phyloP scores from a whole-genome alignment of 345 rosid genomes.

The Schrenkiella parvula region DNA sequence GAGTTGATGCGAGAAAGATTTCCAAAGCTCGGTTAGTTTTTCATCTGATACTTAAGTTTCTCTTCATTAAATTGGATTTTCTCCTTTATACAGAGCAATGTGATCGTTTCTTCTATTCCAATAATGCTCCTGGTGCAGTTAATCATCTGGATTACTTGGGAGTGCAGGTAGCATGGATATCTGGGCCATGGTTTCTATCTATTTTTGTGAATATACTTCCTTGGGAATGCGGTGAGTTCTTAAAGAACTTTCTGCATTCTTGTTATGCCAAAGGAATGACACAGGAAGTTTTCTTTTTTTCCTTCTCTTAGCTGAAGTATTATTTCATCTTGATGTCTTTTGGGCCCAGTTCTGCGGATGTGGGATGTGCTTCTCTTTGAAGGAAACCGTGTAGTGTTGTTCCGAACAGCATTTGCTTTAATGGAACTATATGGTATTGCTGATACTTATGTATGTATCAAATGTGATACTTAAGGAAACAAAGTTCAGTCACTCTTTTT shows the following conservation, averaged over 20 bases:
- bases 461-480: not conserved
- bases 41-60: constrained; percentile 14
- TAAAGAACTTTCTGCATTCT: not conserved
- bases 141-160: constrained; percentile 99
- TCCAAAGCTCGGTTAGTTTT: constrained; percentile 87
- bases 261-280: not conserved
- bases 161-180: constrained; percentile 98
- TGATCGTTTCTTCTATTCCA: constrained; percentile 44
- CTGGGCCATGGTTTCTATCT: constrained; percentile 97
- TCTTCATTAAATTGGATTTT: not conserved
- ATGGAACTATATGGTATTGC: constrained; percentile 83
- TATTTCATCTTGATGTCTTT: not conserved
- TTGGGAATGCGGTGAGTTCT: constrained; percentile 90
- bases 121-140: constrained; percentile 76
- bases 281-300: not conserved
- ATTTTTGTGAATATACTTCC: constrained; percentile 95
- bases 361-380: constrained; percentile 97
- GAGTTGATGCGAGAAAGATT: constrained; percentile 90
- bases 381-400: constrained; percentile 93
- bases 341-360: constrained; percentile 72
- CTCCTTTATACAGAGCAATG: constrained; percentile 17
- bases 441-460: constrained; percentile 1
- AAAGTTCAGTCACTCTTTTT: not conserved
- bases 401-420: constrained; percentile 89
- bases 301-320: not conserved